Conservation (phyloP, 2,329 filamentous ascomycete genomes). For the Berkeleyomyces rouxiae region DNA sequence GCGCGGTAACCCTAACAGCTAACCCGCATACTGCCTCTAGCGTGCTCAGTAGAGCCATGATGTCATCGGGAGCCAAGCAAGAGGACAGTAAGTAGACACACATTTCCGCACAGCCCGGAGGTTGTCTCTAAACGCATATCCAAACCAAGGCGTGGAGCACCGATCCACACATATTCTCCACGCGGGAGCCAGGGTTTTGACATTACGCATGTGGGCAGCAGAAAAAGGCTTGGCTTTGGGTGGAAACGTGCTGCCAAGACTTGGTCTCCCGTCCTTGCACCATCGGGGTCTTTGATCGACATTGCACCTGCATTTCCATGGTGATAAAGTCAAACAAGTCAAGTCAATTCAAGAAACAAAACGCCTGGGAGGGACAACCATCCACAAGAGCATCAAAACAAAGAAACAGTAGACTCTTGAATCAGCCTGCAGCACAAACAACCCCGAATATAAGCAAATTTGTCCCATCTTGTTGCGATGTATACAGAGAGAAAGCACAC, state of each 20-base stretch:
- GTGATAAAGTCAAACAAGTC: background rate
- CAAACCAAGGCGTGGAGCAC: too few relatives aligned
- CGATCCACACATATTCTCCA: too few relatives aligned
- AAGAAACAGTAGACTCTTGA: too few relatives aligned
- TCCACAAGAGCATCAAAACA: background rate
- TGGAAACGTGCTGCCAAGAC: background rate
- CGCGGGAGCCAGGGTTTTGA: too few relatives aligned
- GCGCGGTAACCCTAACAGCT: background rate
- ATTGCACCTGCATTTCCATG: background rate
- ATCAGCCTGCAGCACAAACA: background rate
- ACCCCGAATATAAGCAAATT: background rate
- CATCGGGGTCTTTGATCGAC: background rate
- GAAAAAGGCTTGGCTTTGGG: background rate
- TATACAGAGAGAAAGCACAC: background rate
- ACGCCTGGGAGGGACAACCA: background rate
- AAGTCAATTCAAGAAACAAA: background rate
- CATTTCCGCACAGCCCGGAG: background rate
- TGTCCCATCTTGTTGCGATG: background rate
- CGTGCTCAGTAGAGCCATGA: background rate
- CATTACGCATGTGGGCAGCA: background rate
- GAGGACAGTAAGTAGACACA: background rate
- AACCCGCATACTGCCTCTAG: background rate
- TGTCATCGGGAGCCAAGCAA: background rate
- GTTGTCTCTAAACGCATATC: background rate
- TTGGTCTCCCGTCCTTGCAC: background rate